Evolutionary conservation across 2,329 filamentous ascomycete genomes (phyloP), one percentile per base, ranked within the genome.

Genomic region (Ophiocordyceps robertsii): DNA sequence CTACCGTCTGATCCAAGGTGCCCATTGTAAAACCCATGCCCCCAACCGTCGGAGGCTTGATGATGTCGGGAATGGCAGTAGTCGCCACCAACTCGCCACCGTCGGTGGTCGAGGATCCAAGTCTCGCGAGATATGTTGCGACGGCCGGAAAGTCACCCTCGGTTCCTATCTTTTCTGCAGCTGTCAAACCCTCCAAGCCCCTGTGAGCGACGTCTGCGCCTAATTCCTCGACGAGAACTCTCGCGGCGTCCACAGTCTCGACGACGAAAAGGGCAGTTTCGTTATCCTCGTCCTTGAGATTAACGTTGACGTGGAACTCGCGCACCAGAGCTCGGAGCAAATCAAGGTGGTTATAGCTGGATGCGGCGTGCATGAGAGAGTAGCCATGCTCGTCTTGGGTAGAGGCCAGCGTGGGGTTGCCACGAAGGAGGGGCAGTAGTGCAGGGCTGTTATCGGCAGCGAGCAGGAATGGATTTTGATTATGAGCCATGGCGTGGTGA

Each of bases 251-350:
- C 39, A 83, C 69, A 0, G 78, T 85, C 63, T 98, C 92, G 27
- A 81, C 79, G n/a, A 88, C 86, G 56, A 95, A 98, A 5, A 98
- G 69, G n/a, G 90, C 84, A 1, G 90, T 95, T 64, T 98, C 92
- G 44, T 80, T 77, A 59, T 98, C 92, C 60, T 95, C 86, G 57
- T 98, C 92, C 50, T 75, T 76, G 41, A 95, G 68, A 58, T 95
- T 82, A 39, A 88, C 75, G 46, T 89, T 69, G 21, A 90, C 89
- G 12, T 78, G 65, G 62, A 89, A 86, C 30, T 90, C 84, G 38
- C 69, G 69, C 27, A 95, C 70, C 6, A 98, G 73, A 1, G 77
- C 63, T 46, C 84, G 81, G 14, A 95, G 73, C 14, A 98, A 78
- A 43, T 84, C 76, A 31, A 86, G 66, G 58, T 96, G 89, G 58